Evolutionary conservation across 139 green algal genomes (phyloP).

Genomic region (Coelastrella sp.): DNA sequence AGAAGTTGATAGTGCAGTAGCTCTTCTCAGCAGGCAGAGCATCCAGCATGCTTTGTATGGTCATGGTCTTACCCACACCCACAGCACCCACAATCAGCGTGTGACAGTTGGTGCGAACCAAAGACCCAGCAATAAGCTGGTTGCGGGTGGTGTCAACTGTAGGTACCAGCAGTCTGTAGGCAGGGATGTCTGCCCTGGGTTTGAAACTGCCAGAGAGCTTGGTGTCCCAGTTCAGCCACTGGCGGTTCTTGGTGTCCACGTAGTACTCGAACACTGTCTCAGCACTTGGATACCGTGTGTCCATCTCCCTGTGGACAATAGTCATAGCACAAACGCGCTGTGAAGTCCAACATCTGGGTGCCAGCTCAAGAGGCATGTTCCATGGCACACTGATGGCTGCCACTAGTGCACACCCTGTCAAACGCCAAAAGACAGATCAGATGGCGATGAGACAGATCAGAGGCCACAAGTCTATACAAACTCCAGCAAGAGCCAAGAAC

Average conservation of each 20-base stretch:
- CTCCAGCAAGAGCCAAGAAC: too few species aligned
- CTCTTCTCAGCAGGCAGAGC: slow-evolving; percentile 65
- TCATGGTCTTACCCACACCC: slow-evolving; percentile 88
- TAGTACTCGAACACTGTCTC: slow-evolving; percentile 90
- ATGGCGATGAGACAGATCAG: not conserved
- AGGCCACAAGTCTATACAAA: too few species aligned
- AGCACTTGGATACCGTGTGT: slow-evolving; percentile 70
- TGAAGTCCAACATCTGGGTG: too few species aligned
- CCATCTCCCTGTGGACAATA: slow-evolving; percentile 59
- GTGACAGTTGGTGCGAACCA: slow-evolving; percentile 70
- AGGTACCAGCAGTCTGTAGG: slow-evolving; percentile 68
- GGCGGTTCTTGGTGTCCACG: slow-evolving; percentile 69
- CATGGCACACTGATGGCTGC: not conserved
- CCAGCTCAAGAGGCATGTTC: not conserved
- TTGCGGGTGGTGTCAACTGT: slow-evolving; percentile 83
- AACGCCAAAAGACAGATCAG: not conserved
- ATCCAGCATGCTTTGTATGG: slow-evolving; percentile 73
- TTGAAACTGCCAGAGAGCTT: slow-evolving; percentile 74
- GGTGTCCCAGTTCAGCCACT: slow-evolving; percentile 81
- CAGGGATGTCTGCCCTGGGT: slow-evolving; percentile 68
- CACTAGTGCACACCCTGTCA: not conserved
- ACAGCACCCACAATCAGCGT: slow-evolving; percentile 82
- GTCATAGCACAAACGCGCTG: too few species aligned
- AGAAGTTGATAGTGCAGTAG: slow-evolving; percentile 83
- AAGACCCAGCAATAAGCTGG: slow-evolving; percentile 63